A percentile compares a stretch with the other conserved stretches of the same genome.
Evolutionary conservation across 2,329 filamentous ascomycete genomes (phyloP).

Genomic region (Pyricularia pennisetigena): DNA sequence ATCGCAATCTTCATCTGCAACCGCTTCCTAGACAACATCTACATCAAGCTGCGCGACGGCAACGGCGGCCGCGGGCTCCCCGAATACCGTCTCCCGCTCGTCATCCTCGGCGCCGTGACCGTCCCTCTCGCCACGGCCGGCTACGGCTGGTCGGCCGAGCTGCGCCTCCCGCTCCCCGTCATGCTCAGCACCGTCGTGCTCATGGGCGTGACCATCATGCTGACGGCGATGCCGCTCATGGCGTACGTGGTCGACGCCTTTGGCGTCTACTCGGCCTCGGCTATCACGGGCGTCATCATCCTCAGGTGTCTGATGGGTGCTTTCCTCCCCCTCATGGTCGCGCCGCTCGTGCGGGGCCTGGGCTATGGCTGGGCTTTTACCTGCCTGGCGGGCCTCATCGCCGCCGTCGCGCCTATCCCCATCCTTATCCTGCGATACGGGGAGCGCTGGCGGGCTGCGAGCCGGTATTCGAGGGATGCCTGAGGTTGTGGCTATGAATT

Average conservation of each 20-base stretch:
- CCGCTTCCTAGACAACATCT: constrained; percentile 39
- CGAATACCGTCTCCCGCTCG: constrained; percentile 44
- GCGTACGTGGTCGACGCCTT: constrained; percentile 49
- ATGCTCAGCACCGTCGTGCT: constrained; percentile 33
- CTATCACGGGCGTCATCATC: constrained; percentile 46
- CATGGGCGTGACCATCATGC: constrained; percentile 33
- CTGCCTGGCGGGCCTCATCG: constrained; percentile 28
- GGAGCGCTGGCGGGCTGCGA: constrained; percentile 37
- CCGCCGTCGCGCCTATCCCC: constrained; percentile 39
- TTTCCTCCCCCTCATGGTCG: constrained; percentile 41
- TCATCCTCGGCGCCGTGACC: constrained; percentile 32
- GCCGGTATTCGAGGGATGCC: constrained; percentile 33
- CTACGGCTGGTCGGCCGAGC: constrained; percentile 42
- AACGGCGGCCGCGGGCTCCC: constrained; percentile 32
- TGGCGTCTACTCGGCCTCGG: constrained; percentile 44
- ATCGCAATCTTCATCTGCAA: constrained; percentile 40
- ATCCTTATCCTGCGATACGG: constrained; percentile 41
- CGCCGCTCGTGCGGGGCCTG: constrained; percentile 33
- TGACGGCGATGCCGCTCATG: constrained; percentile 38
- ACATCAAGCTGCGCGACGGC: constrained; percentile 32
- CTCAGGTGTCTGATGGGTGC: constrained; percentile 45
- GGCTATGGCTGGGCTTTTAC: constrained; percentile 44
- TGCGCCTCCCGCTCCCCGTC: constrained; percentile 27
- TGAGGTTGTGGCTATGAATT: not conserved
- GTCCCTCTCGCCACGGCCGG: constrained; percentile 32